Percentiles rank a stretch among this genome's conserved stretches.
phyloP scores from a whole-genome alignment of 345 rosid species.

The Chamaenerion angustifolium region DNA sequence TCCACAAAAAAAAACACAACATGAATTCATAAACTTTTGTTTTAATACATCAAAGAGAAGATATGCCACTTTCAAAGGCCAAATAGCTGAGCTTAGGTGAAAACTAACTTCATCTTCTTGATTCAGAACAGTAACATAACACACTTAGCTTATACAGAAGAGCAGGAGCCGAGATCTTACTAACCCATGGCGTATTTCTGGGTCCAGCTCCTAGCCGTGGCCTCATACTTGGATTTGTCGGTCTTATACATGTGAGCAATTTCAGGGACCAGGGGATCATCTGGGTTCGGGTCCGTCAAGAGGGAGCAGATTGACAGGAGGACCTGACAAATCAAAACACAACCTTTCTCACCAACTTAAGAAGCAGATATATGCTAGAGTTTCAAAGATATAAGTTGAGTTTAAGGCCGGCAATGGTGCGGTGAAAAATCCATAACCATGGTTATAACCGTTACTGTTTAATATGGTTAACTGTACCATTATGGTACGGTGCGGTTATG shows the following conservation, averaged over 20 bases:
- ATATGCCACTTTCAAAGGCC: too few relatives aligned
- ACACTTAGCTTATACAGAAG: slow-evolving; percentile 1
- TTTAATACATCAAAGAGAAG: too few relatives aligned
- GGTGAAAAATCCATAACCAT: too few relatives aligned
- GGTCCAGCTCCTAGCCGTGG: slow-evolving; percentile 21
- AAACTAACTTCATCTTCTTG: too few relatives aligned
- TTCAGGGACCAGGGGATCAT: slow-evolving; percentile 17
- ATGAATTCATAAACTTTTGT: too few relatives aligned
- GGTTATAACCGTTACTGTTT: too few relatives aligned
- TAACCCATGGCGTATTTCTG: slow-evolving; percentile 21
- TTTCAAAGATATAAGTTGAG: neutral
- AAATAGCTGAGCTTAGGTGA: too few relatives aligned
- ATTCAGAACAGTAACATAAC: neutral
- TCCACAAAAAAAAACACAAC: too few relatives aligned
- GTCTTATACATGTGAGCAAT: slow-evolving; percentile 20
- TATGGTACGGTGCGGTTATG: too few relatives aligned
- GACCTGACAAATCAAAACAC: slow-evolving; percentile 10
- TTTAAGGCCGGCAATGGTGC: too few relatives aligned
- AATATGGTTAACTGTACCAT: too few relatives aligned
- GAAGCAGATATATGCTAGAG: neutral
- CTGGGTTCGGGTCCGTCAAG: slow-evolving; percentile 20
- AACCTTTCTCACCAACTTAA: slow-evolving; percentile 17
- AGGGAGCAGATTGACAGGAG: slow-evolving; percentile 16
- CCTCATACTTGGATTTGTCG: slow-evolving; percentile 16
- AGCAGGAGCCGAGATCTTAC: neutral